Evolutionary conservation across 2,329 filamentous ascomycete species (phyloP).

Genomic region (Apiospora saccharicola): DNA sequence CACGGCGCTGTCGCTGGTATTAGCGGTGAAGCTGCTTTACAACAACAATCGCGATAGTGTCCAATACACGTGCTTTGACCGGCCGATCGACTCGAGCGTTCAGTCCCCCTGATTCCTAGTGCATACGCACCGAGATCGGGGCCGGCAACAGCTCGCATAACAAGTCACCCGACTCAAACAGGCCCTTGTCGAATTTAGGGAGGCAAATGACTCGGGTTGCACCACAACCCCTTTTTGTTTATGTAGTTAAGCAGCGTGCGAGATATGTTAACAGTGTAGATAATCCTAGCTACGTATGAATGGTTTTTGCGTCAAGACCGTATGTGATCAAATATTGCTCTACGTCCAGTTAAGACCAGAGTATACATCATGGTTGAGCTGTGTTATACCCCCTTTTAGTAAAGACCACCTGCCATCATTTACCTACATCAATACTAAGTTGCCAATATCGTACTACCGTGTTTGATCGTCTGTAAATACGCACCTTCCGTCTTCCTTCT

Average conservation of each 20-base stretch:
- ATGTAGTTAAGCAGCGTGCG: neutral
- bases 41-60: neutral
- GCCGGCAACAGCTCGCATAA: neutral
- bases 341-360: neutral
- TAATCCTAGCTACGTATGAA: neutral
- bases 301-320: no score
- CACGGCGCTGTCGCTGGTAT: neutral
- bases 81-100: neutral
- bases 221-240: neutral
- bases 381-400: neutral
- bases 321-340: neutral
- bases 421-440: neutral
- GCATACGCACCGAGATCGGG: neutral
- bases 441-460: neutral
- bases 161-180: neutral
- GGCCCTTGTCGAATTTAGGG: neutral
- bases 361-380: neutral
- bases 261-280: neutral
- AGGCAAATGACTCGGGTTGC: neutral
- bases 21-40: neutral
- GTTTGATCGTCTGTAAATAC: neutral
- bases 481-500: neutral
- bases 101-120: neutral
- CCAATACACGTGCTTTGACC: neutral
- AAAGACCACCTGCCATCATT: neutral